Base-by-base conservation (phyloP, 1,284 basidiomycete genomes). In the Cutaneotrichosporon cutaneum region DNA sequence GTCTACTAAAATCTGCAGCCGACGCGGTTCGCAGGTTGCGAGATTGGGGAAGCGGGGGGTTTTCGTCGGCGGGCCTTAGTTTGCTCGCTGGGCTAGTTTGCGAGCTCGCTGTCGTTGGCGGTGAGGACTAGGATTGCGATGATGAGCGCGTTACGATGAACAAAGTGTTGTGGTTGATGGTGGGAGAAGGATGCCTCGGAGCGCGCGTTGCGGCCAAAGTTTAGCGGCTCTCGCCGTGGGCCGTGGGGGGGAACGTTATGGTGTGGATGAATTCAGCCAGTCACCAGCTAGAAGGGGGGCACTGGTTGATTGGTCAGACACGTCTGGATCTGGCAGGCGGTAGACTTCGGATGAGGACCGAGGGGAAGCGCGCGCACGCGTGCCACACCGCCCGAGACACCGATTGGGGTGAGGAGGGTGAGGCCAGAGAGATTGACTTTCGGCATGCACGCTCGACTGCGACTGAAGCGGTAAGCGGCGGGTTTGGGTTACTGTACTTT, bases 121-220 rank as follows among this genome's bases (percentile, higher is more conserved):
- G 39, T 42, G 16, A 42, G 39, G 36, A 16, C 13, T 16, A 4
- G 36, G 36, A 16, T 16, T 8, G 13, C 6, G 14, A 16, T 39
- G 36, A 39, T 16, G 36, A 39, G 36, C 36, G 36, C 36, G 36
- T 14, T 39, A 16, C 4, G 36, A 16, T 47, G 2, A n/a, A n/a
- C n/a, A n/a, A n/a, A n/a, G 1, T 13, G 45, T 48, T 27, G 26
- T 3, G 22, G 26, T 26, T 22, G 22, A 48, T 11, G 14, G 14
- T 22, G 22, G 45, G 18, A 18, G n/a, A 3, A 42, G 39, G 16
- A 42, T 42, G 18, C 14, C 39, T 42, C 18, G 39, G 45, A 24
- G 26, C 45, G 45, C 45, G 45, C 45, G 45, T 26, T 30, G 48
- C 48, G 24, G 48, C 48, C 24, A 30, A 18, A 30, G 39, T n/a